Evolutionary conservation across 1,139 yeast genomes (phyloP), one percentile per base, ranked within the genome.

Genomic region (Arxiozyma slooffiae): DNA sequence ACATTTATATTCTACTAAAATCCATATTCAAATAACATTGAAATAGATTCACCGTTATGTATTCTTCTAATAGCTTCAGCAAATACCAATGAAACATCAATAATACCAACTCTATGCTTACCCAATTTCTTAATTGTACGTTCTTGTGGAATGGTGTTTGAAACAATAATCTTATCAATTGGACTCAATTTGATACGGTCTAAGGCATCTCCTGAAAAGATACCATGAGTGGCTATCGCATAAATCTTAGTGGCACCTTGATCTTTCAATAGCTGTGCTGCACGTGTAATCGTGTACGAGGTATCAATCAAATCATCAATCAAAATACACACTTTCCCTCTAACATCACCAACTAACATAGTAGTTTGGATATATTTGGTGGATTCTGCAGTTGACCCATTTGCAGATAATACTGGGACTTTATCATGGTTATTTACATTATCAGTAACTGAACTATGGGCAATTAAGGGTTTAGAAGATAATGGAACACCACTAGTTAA

Each of bases 11-110:
- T 38, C 24, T 23, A 16, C 21, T 60, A 80, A 84, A 86, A 82
- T 2, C 88, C 90, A 61, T 87, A 90, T 63, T 89, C 96, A 70
- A 92, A 92, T 55, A 92, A 74, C 87, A 89, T 85, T 20, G 95
- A 84, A 21, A 92, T 96, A 30, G 92, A 81, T 72, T 92, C 99
- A 57, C 99, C 99, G 60, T 92, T 92, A 68, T 92, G 96, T 46
- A 92, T 90, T 67, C 99, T 76, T 67, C 99, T 77, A 48, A 92
- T 88, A 2, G 97, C 92, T 67, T 92, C 99, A 17, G 95, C 96
- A 62, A 92, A 83, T 18, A 90, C 80, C 53, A 86, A 74, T 7
- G 95, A 82, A 16, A 92, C 92, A 62, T 94, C 98, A 61, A 92
- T 73, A 8, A 90, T 90, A 60, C 85, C 95, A 46, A 88, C 71